Evolutionary conservation across 768 basidiomycete genomes (phyloP), one percentile per base, ranked within the genome.

Genomic region (Hericium erinaceus): DNA sequence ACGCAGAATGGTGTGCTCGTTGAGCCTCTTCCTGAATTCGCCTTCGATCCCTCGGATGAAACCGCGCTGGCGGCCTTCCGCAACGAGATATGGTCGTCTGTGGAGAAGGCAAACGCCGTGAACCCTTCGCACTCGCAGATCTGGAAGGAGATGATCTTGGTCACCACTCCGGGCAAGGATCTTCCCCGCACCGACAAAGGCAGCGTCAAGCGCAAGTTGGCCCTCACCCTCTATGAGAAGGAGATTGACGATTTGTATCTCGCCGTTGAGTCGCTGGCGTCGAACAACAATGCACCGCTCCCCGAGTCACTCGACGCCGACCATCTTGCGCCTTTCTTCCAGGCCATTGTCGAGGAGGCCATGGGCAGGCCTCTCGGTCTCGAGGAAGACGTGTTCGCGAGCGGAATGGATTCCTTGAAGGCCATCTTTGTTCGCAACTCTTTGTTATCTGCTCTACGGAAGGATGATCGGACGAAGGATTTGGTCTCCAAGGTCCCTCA

Each of bases 101-200:
- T 66, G 2, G 66, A 66, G 33, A 55, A 63, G 24, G 64, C 64
- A 7, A 67, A 67, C 54, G 41, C 12, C 15, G 22, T 46, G 6
- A 62, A 60, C 4, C 65, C 66, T 1, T 52, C 61, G 33, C 64
- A 63, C 54, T 64, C 61, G 2, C 58, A 62, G 22, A 64, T 67
- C 20, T 67, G 63, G 58, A 65, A 64, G 53, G 66, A 68, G 55
- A 66, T 66, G 65, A 64, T 67, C 15, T 12, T 67, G 5, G 55
- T 66, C 13, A 60, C 66, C 4, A 37, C 56, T 2, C 58, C 66
- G 3, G 48, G 12, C n/a, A 63, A 60, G 57, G 61, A 64, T 2
- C 39, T 67, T 7, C 56, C 57, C 2, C 57, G 61, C 39, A 63
- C 66, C 4, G 63, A 37, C 8, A 67, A 68, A 40, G 57, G 58